These are phyloP conservation scores for Noccaea bulbosa DNA, from an alignment of 345 rosid species.

Conservation along the genomic window DNA sequence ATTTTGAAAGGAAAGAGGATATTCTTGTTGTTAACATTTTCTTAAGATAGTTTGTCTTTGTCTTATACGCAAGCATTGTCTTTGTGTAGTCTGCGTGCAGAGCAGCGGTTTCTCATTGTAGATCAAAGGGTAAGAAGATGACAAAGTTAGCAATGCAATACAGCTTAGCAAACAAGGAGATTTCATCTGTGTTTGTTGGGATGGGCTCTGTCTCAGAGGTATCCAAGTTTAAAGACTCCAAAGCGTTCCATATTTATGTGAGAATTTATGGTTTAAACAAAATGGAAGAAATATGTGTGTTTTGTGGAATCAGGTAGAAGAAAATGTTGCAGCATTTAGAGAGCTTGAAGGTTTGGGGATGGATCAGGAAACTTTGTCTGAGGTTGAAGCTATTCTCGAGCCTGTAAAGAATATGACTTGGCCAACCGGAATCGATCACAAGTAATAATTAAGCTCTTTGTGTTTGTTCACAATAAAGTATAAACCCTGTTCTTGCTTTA, in stretches of 20 bases:
- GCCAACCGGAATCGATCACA: conserved; percentile 71
- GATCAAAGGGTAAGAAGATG: conserved; percentile 73
- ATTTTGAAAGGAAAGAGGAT: too few relatives aligned
- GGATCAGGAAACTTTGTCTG: conserved; percentile 60
- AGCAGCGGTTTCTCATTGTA: conserved; percentile 68
- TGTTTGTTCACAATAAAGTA: background rate
- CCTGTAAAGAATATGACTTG: conserved; percentile 88
- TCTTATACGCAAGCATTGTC: too few relatives aligned
- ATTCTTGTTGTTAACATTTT: too few relatives aligned
- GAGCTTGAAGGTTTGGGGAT: conserved; percentile 58
- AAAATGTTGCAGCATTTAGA: conserved; percentile 68
- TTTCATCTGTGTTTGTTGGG: conserved; percentile 82
- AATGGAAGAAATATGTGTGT: background rate
- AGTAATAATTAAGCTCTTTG: conserved; percentile 20
- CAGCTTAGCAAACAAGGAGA: conserved; percentile 73
- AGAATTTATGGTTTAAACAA: background rate
- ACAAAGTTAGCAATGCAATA: conserved; percentile 81
- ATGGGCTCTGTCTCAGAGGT: conserved; percentile 89
- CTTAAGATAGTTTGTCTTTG: too few relatives aligned
- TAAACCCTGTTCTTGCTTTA: conserved; percentile 23
- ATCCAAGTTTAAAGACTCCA: conserved; percentile 4
- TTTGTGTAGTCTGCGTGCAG: conserved; percentile 64
- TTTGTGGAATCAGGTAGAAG: conserved; percentile 57
- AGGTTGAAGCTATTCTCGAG: conserved; percentile 69
- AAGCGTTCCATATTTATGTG: background rate